Evolutionary conservation across 73 alveolate species (phyloP).

Genomic region (Blepharisma japonicum): DNA sequence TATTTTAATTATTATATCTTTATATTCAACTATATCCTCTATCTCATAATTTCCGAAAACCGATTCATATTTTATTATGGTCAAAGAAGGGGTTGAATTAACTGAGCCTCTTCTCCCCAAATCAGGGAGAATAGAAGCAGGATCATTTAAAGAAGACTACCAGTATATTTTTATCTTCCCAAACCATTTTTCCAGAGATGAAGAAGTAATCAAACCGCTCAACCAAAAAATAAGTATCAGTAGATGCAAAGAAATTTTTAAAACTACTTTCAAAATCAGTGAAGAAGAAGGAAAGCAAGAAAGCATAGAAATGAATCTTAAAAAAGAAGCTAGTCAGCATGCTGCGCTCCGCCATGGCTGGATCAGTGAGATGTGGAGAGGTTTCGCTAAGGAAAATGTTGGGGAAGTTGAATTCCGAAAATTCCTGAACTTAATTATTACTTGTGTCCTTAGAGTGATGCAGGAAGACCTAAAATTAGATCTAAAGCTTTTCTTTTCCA

Average conservation of each 20-base stretch:
- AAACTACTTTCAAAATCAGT: background rate
- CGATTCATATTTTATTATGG: too few relatives aligned
- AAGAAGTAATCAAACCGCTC: background rate
- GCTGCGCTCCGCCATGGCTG: too few relatives aligned
- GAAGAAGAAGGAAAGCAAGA: background rate
- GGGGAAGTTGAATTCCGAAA: background rate
- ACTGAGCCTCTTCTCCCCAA: too few relatives aligned
- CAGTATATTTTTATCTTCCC: constrained; percentile 11
- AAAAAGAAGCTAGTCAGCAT: too few relatives aligned
- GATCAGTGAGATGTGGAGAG: too few relatives aligned
- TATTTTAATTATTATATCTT: too few relatives aligned
- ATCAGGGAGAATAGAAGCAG: too few relatives aligned
- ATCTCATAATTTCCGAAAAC: too few relatives aligned
- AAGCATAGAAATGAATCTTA: background rate
- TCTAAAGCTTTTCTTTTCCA: background rate
- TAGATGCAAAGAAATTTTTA: background rate
- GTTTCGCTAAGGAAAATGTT: background rate
- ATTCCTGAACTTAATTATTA: background rate
- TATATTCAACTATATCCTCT: too few relatives aligned
- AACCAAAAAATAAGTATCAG: background rate
- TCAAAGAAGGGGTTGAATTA: too few relatives aligned
- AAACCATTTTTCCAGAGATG: constrained; percentile 7
- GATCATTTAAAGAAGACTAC: background rate
- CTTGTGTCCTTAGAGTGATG: background rate
- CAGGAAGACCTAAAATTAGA: background rate